A percentile compares a stretch with the other conserved stretches of the same genome.
Conservation (phyloP, 1,284 basidiomycete species). For the Neonothopanus nambi region DNA sequence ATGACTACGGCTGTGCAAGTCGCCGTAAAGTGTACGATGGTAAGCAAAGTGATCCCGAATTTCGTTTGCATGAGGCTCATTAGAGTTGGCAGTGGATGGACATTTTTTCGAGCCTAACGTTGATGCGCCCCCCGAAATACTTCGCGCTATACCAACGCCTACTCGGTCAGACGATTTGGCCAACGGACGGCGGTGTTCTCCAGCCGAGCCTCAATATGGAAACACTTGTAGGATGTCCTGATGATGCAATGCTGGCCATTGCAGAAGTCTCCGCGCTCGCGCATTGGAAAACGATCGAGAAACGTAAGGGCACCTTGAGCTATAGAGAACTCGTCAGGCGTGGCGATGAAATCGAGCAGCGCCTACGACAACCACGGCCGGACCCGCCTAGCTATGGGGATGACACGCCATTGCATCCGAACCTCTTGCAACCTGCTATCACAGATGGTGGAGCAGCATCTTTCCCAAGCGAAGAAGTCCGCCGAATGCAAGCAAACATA, state of each 20-base stretch:
- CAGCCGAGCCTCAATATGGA: constrained; percentile 53
- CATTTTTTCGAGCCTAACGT: constrained; percentile 65
- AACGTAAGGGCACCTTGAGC: constrained; percentile 62
- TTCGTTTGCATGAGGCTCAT: constrained; percentile 14
- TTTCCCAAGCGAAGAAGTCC: constrained; percentile 43
- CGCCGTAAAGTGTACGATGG: constrained; percentile 70
- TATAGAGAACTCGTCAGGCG: constrained; percentile 67
- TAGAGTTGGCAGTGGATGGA: constrained; percentile 64
- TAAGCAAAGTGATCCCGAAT: constrained; percentile 35
- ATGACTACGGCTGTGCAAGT: constrained; percentile 55
- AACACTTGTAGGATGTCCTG: constrained; percentile 69
- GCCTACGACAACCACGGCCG: constrained; percentile 44
- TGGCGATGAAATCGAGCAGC: constrained; percentile 65
- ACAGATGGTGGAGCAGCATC: constrained; percentile 26
- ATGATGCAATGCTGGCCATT: constrained; percentile 71
- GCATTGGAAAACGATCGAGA: constrained; percentile 70
- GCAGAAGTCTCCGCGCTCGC: constrained; percentile 74
- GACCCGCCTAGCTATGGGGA: constrained; percentile 31
- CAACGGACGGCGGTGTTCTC: constrained; percentile 24
- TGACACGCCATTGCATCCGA: constrained; percentile 39
- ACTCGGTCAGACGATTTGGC: constrained; percentile 32
- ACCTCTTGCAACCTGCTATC: constrained; percentile 31
- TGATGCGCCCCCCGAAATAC: constrained; percentile 64
- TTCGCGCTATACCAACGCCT: constrained; percentile 64
- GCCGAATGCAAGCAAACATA: constrained; percentile 53